Conservation (phyloP, 805 yeast species). For the Cyberlindnera lachancei region DNA sequence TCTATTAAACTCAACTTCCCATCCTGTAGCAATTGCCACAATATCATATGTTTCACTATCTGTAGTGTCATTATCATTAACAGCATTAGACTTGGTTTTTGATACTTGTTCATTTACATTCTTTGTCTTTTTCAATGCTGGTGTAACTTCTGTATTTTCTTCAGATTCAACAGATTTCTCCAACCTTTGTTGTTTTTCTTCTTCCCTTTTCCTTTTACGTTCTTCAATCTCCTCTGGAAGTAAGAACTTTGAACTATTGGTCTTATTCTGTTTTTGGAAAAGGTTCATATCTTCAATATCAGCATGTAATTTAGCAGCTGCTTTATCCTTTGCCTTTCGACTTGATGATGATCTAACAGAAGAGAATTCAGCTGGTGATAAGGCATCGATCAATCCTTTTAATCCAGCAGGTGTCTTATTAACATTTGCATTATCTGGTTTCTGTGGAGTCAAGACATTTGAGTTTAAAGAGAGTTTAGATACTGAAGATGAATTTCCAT, state of each 20-base stretch:
- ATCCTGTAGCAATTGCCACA: constrained; percentile 56
- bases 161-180: no score
- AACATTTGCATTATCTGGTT: not conserved
- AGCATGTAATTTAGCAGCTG: constrained; percentile 56
- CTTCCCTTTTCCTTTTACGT: constrained; percentile 23
- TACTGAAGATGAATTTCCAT: not conserved
- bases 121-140: constrained; percentile 10
- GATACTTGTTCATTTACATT: constrained; percentile 5
- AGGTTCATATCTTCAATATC: constrained; percentile 63
- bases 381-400: constrained; percentile 1
- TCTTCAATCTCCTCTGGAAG: constrained; percentile 35
- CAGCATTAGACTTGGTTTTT: no score
- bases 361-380: constrained; percentile 1
- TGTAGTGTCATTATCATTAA: no score
- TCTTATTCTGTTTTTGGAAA: constrained; percentile 53
- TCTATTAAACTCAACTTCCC: constrained; percentile 40
- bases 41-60: no score
- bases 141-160: not conserved
- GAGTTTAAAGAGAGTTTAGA: not conserved
- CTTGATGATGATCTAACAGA: no score
- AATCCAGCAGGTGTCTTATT: constrained; percentile 9
- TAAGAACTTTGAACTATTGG: constrained; percentile 27
- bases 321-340: constrained; percentile 59
- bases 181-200: constrained; percentile 18
- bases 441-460: constrained; percentile 4